Percentiles rank a stretch among this genome's conserved stretches.
These are phyloP conservation scores for Tetrapisispora fleetii DNA, from an alignment of 805 yeast species.

Conservation along the genomic window DNA sequence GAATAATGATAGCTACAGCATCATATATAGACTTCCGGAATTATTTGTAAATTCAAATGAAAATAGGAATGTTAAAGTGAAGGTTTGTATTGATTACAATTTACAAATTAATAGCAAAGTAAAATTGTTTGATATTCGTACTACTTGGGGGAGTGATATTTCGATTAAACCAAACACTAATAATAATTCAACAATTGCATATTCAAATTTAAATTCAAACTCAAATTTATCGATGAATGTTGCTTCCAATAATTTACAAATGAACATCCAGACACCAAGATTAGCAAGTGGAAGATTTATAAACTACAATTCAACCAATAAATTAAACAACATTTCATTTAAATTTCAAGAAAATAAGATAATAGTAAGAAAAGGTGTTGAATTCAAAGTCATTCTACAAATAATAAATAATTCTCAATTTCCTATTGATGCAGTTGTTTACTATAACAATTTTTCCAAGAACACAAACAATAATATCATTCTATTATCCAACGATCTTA, in stretches of 20 bases:
- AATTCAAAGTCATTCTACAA: constrained; percentile 20
- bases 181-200: neutral
- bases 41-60: constrained; percentile 5
- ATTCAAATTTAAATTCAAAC: neutral
- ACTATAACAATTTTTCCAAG: constrained; percentile 14
- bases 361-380: constrained; percentile 15
- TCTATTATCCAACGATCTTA: constrained; percentile 26
- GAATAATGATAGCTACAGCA: constrained; percentile 20
- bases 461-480: constrained; percentile 22
- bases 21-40: constrained; percentile 20
- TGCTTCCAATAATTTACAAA: neutral
- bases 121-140: constrained; percentile 12
- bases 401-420: constrained; percentile 20
- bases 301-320: constrained; percentile 15
- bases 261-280: constrained; percentile 10
- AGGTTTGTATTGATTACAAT: constrained; percentile 12
- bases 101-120: constrained; percentile 7
- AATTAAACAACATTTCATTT: constrained; percentile 19
- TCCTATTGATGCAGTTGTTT: constrained; percentile 21
- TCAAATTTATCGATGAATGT: neutral
- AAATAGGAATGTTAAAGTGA: constrained; percentile 6
- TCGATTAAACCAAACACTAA: constrained; percentile 16
- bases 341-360: constrained; percentile 19
- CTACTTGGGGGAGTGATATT: constrained; percentile 28
- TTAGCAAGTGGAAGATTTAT: constrained; percentile 6